phyloP scores from a whole-genome alignment of 176 grass and related monocot genomes.

The Zizania latifolia region DNA sequence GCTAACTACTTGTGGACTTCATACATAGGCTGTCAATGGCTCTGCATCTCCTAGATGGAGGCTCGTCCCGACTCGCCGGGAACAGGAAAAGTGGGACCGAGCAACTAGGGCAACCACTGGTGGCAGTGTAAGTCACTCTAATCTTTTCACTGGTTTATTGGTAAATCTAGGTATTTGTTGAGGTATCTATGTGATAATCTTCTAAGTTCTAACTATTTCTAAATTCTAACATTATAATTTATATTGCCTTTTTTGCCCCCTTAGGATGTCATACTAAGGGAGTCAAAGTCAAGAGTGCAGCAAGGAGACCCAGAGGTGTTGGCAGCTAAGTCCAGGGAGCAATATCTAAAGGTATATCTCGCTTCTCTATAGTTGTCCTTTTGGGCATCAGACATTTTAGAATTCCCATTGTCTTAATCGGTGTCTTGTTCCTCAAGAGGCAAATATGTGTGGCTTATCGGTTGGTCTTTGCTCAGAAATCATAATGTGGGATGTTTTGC shows the following conservation, averaged over 20 bases:
- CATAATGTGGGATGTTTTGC: slow-evolving; percentile 22
- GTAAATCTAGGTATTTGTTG: neutral
- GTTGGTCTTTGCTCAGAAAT: neutral
- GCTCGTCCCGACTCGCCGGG: slow-evolving; percentile 71
- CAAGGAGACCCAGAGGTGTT: slow-evolving; percentile 69
- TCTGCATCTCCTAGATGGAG: slow-evolving; percentile 60
- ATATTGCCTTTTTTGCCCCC: slow-evolving; percentile 16
- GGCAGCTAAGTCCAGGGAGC: slow-evolving; percentile 49
- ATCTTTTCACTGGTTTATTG: neutral
- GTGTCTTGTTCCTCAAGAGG: neutral
- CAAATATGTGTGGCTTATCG: neutral
- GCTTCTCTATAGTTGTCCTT: neutral
- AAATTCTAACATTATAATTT: too few relatives aligned
- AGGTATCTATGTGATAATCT: neutral
- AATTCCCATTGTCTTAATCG: neutral
- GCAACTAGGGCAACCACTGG: slow-evolving; percentile 69
- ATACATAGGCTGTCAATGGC: slow-evolving; percentile 45
- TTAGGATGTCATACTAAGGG: slow-evolving; percentile 84
- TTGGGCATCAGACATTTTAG: neutral
- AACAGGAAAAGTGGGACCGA: slow-evolving; percentile 83
- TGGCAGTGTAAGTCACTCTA: slow-evolving; percentile 55
- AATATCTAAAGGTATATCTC: slow-evolving; percentile 69
- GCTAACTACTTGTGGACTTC: slow-evolving; percentile 9
- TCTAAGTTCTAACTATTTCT: neutral
- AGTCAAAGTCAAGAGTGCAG: slow-evolving; percentile 60